Conservation (phyloP, 306 rosid genomes). For the Chamaecrista fasciculata region DNA sequence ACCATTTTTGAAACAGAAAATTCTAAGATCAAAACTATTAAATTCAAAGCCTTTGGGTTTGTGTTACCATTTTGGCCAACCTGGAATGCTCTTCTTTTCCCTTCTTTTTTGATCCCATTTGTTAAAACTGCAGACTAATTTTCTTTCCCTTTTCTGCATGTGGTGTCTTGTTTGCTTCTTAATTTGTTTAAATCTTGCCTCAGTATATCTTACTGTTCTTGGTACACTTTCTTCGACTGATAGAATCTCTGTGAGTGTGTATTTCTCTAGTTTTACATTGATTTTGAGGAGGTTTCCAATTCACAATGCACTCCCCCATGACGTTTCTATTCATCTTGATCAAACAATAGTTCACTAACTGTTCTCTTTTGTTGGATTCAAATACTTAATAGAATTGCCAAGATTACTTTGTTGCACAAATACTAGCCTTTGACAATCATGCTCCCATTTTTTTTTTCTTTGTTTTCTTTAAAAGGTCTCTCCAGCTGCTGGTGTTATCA, state of each 20-base stretch:
- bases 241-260: not conserved
- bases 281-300: not conserved
- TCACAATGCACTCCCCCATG: not conserved
- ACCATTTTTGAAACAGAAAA: constrained; percentile 17
- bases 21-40: not conserved
- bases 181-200: not conserved
- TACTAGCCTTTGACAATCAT: constrained; percentile 10
- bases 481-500: constrained; percentile 76
- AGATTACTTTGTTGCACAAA: not conserved
- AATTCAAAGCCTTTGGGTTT: constrained; percentile 4
- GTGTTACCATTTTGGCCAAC: constrained; percentile 5
- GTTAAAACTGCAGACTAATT: too few relatives aligned
- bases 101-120: too few relatives aligned
- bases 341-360: not conserved
- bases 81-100: too few relatives aligned
- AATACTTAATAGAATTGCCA: constrained; percentile 17
- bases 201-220: not conserved
- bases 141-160: too few relatives aligned
- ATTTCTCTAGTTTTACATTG: not conserved
- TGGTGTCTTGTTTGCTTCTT: too few relatives aligned
- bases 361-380: not conserved
- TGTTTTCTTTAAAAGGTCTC: constrained; percentile 52
- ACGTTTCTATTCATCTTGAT: not conserved
- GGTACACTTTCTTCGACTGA: not conserved
- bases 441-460: constrained; percentile 4